Evolutionary conservation across 164 flowering plant species (phyloP).

Genomic region (Saururus chinensis): DNA sequence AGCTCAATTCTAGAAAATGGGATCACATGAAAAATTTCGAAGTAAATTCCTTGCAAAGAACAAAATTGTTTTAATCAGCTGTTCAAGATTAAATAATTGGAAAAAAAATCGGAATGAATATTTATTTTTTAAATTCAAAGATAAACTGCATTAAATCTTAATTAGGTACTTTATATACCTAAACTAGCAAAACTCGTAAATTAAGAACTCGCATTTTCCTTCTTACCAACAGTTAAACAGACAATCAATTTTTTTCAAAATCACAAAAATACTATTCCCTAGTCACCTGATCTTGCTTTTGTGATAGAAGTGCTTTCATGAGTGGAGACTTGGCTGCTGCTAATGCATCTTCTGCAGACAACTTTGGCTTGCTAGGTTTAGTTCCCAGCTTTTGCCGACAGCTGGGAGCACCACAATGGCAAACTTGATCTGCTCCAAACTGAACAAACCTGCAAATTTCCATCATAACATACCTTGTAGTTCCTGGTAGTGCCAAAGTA

Average conservation of each 20-base stretch:
- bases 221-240: too few relatives aligned
- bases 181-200: background rate
- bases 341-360: constrained; percentile 59
- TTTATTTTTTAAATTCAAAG: too few relatives aligned
- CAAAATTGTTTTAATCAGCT: too few relatives aligned
- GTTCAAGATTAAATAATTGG: too few relatives aligned
- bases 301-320: constrained; percentile 28
- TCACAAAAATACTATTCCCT: background rate
- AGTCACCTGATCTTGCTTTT: constrained; percentile 22
- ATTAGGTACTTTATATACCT: background rate
- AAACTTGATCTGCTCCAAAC: constrained; percentile 99
- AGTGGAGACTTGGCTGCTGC: constrained; percentile 37
- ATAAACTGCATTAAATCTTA: background rate
- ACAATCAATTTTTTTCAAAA: too few relatives aligned
- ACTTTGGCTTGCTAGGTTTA: constrained; percentile 67
- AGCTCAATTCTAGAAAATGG: too few relatives aligned
- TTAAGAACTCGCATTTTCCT: too few relatives aligned
- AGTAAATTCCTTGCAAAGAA: too few relatives aligned
- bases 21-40: too few relatives aligned
- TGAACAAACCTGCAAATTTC: constrained; percentile 89
- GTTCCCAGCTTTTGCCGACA: constrained; percentile 86
- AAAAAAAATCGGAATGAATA: too few relatives aligned
- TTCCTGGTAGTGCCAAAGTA: background rate
- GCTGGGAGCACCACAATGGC: constrained; percentile 81
- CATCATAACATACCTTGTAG: constrained; percentile 6